Conservation (phyloP, 2,329 filamentous ascomycete species). For the Apiospora aurea region DNA sequence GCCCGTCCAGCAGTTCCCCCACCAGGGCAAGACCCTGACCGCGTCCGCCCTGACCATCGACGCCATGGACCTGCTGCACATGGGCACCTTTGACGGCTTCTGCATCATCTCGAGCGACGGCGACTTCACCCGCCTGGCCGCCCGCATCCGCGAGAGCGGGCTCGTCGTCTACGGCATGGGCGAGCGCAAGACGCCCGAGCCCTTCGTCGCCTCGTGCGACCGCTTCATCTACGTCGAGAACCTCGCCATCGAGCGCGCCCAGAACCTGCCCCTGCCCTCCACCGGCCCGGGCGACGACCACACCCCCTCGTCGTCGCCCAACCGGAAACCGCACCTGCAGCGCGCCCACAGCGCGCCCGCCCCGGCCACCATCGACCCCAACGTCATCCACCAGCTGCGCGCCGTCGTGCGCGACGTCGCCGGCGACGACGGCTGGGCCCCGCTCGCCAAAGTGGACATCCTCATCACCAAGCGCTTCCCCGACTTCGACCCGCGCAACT, state of each 20-base stretch:
- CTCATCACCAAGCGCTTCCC: conserved; percentile 21
- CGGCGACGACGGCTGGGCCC: conserved; percentile 22
- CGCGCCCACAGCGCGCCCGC: background rate
- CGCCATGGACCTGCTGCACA: conserved; percentile 22
- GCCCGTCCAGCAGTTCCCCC: conserved; percentile 14
- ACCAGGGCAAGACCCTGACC: conserved; percentile 21
- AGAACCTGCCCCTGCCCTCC: background rate
- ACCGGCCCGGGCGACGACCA: background rate
- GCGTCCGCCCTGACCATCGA: conserved; percentile 22
- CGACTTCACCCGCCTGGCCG: conserved; percentile 22
- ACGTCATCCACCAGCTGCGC: conserved; percentile 8
- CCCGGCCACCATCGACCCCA: background rate
- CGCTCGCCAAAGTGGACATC: background rate
- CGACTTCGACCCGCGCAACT: conserved; percentile 20
- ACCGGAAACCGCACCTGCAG: background rate
- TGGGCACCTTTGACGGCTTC: conserved; percentile 17
- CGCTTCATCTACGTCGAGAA: conserved; percentile 23
- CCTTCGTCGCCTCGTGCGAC: conserved; percentile 18
- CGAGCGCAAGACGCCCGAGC: conserved; percentile 23
- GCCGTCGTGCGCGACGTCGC: background rate
- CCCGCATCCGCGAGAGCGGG: conserved; percentile 14
- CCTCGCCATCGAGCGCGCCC: background rate
- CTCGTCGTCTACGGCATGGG: conserved; percentile 6
- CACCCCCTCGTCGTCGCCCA: background rate
- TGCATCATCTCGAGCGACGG: conserved; percentile 21